phyloP scores from a whole-genome alignment of 306 rosid species.

The Citrullus amarus region DNA sequence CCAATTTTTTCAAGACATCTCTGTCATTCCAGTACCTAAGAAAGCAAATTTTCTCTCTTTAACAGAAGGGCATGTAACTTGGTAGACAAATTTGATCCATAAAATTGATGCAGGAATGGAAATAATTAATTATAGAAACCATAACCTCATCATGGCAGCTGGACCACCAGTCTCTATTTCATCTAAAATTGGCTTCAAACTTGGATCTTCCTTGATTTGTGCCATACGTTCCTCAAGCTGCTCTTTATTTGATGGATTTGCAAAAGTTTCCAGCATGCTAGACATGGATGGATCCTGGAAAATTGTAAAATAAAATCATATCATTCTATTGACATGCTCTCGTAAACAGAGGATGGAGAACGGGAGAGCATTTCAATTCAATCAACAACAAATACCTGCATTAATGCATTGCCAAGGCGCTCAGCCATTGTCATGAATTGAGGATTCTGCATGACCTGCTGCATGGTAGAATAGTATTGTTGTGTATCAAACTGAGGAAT shows the following conservation, averaged over 20 bases:
- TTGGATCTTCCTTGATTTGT: constrained; percentile 87
- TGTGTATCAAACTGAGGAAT: constrained; percentile 61
- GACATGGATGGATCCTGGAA: constrained; percentile 93
- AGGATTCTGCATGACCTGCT: constrained; percentile 99
- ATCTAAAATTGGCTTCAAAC: constrained; percentile 86
- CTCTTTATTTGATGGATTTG: constrained; percentile 65
- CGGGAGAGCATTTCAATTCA: neutral
- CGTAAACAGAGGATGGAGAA: neutral
- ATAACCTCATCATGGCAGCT: constrained; percentile 97
- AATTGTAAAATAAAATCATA: constrained; percentile 11
- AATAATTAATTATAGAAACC: neutral
- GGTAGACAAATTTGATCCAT: neutral
- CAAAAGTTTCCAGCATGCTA: constrained; percentile 64
- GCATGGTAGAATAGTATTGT: constrained; percentile 77
- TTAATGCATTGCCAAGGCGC: constrained; percentile 82
- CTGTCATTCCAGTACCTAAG: constrained; percentile 88
- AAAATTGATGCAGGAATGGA: neutral
- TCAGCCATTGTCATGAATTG: constrained; percentile 99
- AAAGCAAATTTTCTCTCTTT: constrained; percentile 15
- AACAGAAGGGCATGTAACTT: neutral
- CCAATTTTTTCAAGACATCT: constrained; percentile 69
- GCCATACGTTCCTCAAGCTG: constrained; percentile 99
- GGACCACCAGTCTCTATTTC: constrained; percentile 98
- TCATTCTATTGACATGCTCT: neutral
- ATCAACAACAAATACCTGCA: constrained; percentile 54